Percentiles rank a stretch among this genome's conserved stretches.
These are phyloP conservation scores for Trypanosoma boissoni DNA, from an alignment of 208 protist genomes.

Conservation along the genomic window DNA sequence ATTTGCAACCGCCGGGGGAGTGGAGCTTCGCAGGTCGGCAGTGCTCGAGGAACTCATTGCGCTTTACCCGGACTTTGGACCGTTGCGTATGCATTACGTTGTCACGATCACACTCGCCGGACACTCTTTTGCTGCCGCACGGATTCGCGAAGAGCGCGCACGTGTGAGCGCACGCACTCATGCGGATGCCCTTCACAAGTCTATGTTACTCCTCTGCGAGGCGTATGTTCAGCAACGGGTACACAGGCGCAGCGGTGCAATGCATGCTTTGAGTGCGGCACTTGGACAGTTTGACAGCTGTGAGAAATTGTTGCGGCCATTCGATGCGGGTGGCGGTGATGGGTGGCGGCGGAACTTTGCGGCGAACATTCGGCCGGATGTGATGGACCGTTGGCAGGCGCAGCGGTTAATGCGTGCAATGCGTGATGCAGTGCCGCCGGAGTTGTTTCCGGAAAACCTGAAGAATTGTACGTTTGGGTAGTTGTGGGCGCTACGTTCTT, in stretches of 20 bases:
- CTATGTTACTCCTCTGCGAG: constrained; percentile 44
- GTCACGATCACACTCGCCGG: constrained; percentile 21
- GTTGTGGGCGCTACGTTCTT: background rate
- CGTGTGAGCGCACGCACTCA: constrained; percentile 20
- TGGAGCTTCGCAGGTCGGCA: constrained; percentile 40
- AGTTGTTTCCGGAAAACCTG: constrained; percentile 5
- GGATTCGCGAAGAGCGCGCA: constrained; percentile 16
- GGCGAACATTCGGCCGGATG: constrained; percentile 13
- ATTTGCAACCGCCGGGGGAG: constrained; percentile 27
- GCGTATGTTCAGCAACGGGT: constrained; percentile 25
- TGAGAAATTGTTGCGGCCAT: constrained; percentile 18
- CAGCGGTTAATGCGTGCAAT: constrained; percentile 8
- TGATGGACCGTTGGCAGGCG: constrained; percentile 21
- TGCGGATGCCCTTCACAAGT: constrained; percentile 26
- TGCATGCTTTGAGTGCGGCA: background rate
- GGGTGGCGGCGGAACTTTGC: constrained; percentile 12
- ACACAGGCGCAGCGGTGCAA: background rate
- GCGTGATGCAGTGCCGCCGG: background rate
- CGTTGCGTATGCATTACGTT: constrained; percentile 75
- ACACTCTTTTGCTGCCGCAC: background rate
- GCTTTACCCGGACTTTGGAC: constrained; percentile 48
- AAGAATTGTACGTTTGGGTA: background rate
- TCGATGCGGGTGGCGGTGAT: constrained; percentile 8
- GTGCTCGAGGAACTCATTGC: constrained; percentile 85
- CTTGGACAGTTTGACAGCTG: constrained; percentile 18